Base-by-base conservation (phyloP, 306 rosid genomes). In the Malus orientalis region DNA sequence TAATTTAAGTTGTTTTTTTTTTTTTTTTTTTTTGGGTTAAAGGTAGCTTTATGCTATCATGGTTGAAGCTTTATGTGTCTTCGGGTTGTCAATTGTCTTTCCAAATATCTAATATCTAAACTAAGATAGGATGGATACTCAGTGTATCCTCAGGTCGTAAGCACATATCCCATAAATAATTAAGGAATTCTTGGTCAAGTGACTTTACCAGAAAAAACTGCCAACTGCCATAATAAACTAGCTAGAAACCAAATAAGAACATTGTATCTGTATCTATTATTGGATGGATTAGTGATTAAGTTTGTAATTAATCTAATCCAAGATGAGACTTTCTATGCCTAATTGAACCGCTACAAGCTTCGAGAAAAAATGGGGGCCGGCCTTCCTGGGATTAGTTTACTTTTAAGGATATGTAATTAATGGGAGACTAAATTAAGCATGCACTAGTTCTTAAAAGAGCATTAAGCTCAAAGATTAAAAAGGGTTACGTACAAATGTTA, bases 141-240 rank as follows among this genome's bases (percentile, higher is more conserved):
- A 33, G 90, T 84, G 86, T 30, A 23, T 76, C 85, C 78, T 25
- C 66, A 14, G 62, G 90, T 85, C 61, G 25, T 60, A 42, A 27
- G 74, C 80, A 82, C 72, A 78, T 32, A 33, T 67, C 15, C 77
- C 75, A 62, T 51, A 85, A 71, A 80, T 61, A 77, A 83, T 80
- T 61, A 51, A 51, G 75, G 74, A 73, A 72, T 78, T 80, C 40
- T 30, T 7, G 66, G 77, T 88, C 84, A 84, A 77, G 69, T 57
- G 86, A 81, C 81, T 74, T 57, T 84, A 91, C 89, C 92, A 25
- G 92, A 87, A 87, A 87, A 87, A 91, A 87, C 97, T 83, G 84
- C 93, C 76, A 87, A 89, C 88, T 73, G 86, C 78, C 76, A 25
- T 79, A 66, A 57, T 57, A 69, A 59, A 59, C 16, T 59, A 11